phyloP scores from a whole-genome alignment of 805 yeast species.

The Wickerhamomyces bovis region DNA sequence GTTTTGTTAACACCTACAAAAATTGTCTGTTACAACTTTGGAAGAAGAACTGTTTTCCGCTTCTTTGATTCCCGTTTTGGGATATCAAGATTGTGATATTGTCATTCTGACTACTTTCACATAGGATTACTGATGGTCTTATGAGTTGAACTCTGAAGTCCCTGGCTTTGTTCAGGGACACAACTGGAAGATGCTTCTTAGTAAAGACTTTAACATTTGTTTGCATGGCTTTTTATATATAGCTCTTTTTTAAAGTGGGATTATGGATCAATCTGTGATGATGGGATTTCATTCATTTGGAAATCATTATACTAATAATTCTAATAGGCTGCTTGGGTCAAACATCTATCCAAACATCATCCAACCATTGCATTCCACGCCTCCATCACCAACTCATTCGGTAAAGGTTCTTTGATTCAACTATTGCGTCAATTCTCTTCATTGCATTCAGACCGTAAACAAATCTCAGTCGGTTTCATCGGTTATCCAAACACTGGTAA shows the following conservation, averaged over 20 bases:
- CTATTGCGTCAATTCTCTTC: conserved; percentile 87
- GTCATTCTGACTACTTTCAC: conserved; percentile 28
- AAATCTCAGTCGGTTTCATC: conserved; percentile 93
- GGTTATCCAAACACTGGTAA: conserved; percentile 99
- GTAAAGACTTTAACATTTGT: conserved; percentile 77
- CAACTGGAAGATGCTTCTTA: conserved; percentile 53
- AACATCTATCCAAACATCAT: conserved; percentile 80
- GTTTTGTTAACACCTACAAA: conserved; percentile 35
- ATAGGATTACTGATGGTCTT: conserved; percentile 32
- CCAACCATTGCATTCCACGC: conserved; percentile 99
- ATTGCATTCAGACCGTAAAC: conserved; percentile 87
- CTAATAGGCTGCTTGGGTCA: conserved; percentile 95
- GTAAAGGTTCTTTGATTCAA: conserved; percentile 94
- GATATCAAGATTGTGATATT: conserved; percentile 22
- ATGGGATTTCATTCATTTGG: not conserved
- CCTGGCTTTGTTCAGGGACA: conserved; percentile 16
- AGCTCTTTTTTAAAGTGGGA: conserved; percentile 8
- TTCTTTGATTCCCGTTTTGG: conserved; percentile 44
- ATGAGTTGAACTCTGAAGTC: conserved; percentile 70
- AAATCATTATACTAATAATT: conserved; percentile 17
- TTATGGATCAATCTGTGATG: not conserved
- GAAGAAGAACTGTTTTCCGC: conserved; percentile 70
- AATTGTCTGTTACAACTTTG: conserved; percentile 96
- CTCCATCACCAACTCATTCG: conserved; percentile 93
- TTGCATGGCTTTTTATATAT: conserved; percentile 12